Evolutionary conservation across 345 rosid species (phyloP), one percentile per base, ranked within the genome.

Genomic region (Cardamine chenopodiifolia): DNA sequence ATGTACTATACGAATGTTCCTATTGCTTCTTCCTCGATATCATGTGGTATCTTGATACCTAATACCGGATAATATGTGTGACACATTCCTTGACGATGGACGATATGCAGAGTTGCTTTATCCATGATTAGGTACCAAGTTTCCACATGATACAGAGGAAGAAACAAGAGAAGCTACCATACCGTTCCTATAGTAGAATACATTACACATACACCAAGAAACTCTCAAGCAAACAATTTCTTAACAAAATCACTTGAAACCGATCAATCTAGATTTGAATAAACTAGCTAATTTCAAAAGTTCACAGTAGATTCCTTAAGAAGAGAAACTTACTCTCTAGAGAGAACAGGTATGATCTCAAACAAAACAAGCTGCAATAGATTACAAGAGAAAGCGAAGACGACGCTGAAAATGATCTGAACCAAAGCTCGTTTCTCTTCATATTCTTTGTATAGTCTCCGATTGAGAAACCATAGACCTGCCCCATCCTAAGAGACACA

Each of bases 361-460:
- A 91, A 91, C 40, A 94, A 87, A 50, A 94, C 98, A 40, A 94
- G 98, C 85, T 94, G 98, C 62, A 91, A 88, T 7, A 94, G 90
- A 62, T 90, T 94, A 80, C 98, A 90, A 63, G 97, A 94, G 85
- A 94, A 91, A 50, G 98, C 92, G 73, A 91, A 94, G 28, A 94
- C 97, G 77, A 89, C 82, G 49, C 97, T 91, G 90, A 94, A 94
- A 63, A 94, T 85, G 84, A 94, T 87, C 86, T 94, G 98, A 52
- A 94, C 96, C 79, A 90, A 71, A 2, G 80, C 95, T 66, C 98
- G 79, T 80, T 91, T 94, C 86, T 94, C 96, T 74, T 94, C 98
- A 79, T 94, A 94, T 79, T 94, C 98, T 66, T 94, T 94, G 84
- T 94, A 94, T 1, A 94, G 86, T 10, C 96, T 79, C 10, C 88